Base-by-base conservation (phyloP, 2,329 filamentous ascomycete species). In the Phyllosticta citribraziliensis region DNA sequence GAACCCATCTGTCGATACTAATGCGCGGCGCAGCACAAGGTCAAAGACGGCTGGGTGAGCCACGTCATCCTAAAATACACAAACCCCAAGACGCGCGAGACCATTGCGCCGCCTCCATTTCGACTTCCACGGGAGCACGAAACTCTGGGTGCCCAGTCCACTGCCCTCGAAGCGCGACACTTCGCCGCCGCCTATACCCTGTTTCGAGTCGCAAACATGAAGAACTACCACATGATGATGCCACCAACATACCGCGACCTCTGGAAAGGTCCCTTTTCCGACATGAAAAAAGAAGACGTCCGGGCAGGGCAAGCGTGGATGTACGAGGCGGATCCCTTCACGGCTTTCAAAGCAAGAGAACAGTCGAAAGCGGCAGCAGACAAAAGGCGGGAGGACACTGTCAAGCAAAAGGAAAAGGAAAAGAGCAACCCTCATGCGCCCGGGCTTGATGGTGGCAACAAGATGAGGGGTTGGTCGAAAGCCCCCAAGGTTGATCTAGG, bases 251-350 rank as follows among this genome's bases (percentile, higher is more conserved):
- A 97, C 75, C 88, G 87, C 70, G 84, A 89, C 65, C 78, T 97
- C 52, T 99, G 94, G 94, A 96, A 95, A 71, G 84, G 84, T 5
- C 86, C 92, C 62, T 96, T 99, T 66, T 84, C 88, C 64, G 82
- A 85, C 3, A 77, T 97, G 65, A 97, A 97, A 75, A 84, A 84
- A 65, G 83, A 86, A 66, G 93, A 97, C 68, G 79, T 90, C 56
- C 88, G 86, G 69, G 86, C 89, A 52, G 91, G 82, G 6, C 84
- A 84, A 65, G 88, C 79, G 0, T 97, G 92, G 88, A 87, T 96
- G 83, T 99, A 97, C 73, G 92, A 96, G 67, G 91, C 91, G 11
- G 94, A 99, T 69, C 94, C 94, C 0, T 99, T 99, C 76, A 83
- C 87, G 63, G 87, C 90, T 0, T 81, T 88, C 65, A 83, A 87